A percentile compares a stretch with the other conserved stretches of the same genome.
Evolutionary conservation across 768 basidiomycete species (phyloP).

Genomic region (Phanerochaete carnosa): DNA sequence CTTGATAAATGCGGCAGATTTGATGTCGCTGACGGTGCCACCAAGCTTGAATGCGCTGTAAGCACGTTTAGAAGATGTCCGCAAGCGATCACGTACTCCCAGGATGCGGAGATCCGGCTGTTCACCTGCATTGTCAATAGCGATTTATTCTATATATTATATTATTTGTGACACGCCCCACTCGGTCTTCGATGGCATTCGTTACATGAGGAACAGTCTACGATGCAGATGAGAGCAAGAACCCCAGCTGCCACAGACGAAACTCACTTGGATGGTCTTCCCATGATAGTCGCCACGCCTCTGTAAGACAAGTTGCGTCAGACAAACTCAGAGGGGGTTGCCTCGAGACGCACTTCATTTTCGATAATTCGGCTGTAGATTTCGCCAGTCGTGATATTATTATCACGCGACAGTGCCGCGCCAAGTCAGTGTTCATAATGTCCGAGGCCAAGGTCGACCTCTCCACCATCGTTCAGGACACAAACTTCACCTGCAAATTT

Average conservation of each 20-base stretch:
- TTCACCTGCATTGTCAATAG: slow-evolving; percentile 90
- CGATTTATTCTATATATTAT: too few relatives aligned
- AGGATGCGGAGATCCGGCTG: slow-evolving; percentile 95
- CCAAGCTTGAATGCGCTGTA: slow-evolving; percentile 86
- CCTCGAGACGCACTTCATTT: slow-evolving; percentile 66
- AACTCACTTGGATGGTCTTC: slow-evolving; percentile 87
- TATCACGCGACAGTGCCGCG: slow-evolving; percentile 89
- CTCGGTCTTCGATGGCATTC: slow-evolving; percentile 98
- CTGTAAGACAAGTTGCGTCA: slow-evolving; percentile 36
- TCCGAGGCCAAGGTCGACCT: slow-evolving; percentile 95
- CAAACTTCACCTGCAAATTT: slow-evolving; percentile 77
- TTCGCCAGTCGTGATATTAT: slow-evolving; percentile 98
- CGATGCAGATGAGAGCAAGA: not conserved
- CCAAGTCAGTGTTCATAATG: too few relatives aligned
- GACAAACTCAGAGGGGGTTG: not conserved
- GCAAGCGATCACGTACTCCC: slow-evolving; percentile 40
- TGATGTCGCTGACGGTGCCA: slow-evolving; percentile 98
- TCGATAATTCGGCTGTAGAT: slow-evolving; percentile 95
- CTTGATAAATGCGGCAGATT: too few relatives aligned
- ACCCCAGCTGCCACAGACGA: not conserved
- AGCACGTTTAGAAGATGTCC: too few relatives aligned
- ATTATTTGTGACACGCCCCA: slow-evolving; percentile 92
- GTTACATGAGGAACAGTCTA: slow-evolving; percentile 96
- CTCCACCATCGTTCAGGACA: slow-evolving; percentile 96
- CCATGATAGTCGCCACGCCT: slow-evolving; percentile 92